Conservation (phyloP, 1,284 basidiomycete genomes). For the Puccinia hordei region DNA sequence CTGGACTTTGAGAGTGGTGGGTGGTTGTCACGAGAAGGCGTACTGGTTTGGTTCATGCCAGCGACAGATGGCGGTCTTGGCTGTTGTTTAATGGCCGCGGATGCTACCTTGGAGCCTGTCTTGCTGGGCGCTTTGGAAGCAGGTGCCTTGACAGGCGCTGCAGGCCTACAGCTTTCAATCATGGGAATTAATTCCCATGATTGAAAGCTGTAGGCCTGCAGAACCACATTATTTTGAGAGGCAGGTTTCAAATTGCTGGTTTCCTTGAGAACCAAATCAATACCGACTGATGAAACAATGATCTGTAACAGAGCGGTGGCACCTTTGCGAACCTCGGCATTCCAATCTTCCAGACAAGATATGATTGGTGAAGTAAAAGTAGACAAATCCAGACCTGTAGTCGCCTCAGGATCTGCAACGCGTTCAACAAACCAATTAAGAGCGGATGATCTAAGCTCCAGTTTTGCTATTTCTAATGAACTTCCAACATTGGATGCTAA, state of each 20-base stretch:
- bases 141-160: constrained; percentile 20
- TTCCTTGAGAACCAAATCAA: constrained; percentile 81
- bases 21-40: constrained; percentile 57
- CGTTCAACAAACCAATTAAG: constrained; percentile 81
- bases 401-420: constrained; percentile 66
- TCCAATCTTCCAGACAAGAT: constrained; percentile 85
- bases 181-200: too few species aligned
- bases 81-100: constrained; percentile 39
- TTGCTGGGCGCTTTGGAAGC: constrained; percentile 52
- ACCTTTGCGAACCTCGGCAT: constrained; percentile 84
- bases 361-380: constrained; percentile 74
- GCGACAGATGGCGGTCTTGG: constrained; percentile 54
- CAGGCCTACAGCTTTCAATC: too few species aligned
- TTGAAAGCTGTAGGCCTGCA: too few species aligned
- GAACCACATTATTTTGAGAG: constrained; percentile 78
- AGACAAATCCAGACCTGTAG: constrained; percentile 69
- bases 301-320: constrained; percentile 79
- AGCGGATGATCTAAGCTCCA: constrained; percentile 79
- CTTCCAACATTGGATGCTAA: constrained; percentile 77
- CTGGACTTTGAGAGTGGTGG: constrained; percentile 54
- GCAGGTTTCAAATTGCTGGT: constrained; percentile 87
- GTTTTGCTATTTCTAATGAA: constrained; percentile 82
- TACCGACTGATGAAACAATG: constrained; percentile 76
- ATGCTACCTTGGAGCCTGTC: constrained; percentile 47
- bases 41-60: constrained; percentile 55